phyloP scores from a whole-genome alignment of 108 stramenopile genomes.

The Fistulifera solaris region DNA sequence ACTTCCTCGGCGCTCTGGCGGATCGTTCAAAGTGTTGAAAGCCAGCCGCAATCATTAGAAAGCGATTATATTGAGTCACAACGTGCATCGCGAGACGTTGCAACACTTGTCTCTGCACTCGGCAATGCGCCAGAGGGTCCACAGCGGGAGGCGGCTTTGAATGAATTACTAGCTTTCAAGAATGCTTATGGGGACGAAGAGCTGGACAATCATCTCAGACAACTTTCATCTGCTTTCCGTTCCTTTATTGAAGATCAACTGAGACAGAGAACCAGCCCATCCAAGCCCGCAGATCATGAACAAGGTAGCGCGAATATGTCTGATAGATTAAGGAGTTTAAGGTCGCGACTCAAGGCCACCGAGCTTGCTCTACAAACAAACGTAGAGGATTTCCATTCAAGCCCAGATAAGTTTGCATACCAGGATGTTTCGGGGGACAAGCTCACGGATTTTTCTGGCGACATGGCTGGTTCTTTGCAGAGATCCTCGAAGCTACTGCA shows the following conservation, averaged over 20 bases:
- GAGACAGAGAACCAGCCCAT: background rate
- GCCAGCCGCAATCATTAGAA: background rate
- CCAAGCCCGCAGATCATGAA: background rate
- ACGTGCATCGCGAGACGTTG: slow-evolving; percentile 12
- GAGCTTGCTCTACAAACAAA: slow-evolving; percentile 15
- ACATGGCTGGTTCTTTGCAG: too few relatives aligned
- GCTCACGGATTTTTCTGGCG: background rate
- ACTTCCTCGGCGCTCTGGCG: slow-evolving; percentile 13
- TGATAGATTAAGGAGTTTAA: slow-evolving; percentile 34
- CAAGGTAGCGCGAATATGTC: slow-evolving; percentile 24
- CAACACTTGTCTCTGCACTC: slow-evolving; percentile 50
- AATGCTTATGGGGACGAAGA: slow-evolving; percentile 36
- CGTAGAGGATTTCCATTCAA: background rate
- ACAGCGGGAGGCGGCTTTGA: slow-evolving; percentile 43
- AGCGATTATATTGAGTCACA: background rate
- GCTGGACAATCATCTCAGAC: slow-evolving; percentile 43
- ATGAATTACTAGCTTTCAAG: slow-evolving; percentile 40
- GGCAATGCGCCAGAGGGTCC: slow-evolving; percentile 37
- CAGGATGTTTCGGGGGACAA: background rate
- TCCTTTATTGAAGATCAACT: slow-evolving; percentile 49
- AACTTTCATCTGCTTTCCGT: slow-evolving; percentile 55
- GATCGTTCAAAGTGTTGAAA: background rate
- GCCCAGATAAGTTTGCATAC: background rate
- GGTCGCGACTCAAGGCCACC: slow-evolving; percentile 33
- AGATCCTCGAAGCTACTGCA: background rate